Evolutionary conservation across 2,329 filamentous ascomycete species (phyloP).

Genomic region (Colletotrichum sp.): DNA sequence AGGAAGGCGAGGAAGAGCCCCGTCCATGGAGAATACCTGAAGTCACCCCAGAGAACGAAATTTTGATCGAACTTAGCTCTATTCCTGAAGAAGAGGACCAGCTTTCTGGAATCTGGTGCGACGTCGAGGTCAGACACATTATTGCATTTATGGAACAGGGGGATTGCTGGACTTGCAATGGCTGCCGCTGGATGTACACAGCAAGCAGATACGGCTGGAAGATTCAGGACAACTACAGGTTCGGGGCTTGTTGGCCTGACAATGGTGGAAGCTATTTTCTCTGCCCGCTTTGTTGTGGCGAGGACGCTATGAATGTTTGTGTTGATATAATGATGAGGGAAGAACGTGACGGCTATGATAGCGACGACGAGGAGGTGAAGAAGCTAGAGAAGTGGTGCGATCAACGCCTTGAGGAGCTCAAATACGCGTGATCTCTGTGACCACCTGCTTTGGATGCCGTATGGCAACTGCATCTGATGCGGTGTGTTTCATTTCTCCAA

Average conservation of each 20-base stretch:
- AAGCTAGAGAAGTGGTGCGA: neutral
- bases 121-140: too few species aligned
- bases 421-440: too few species aligned
- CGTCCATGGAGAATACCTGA: neutral
- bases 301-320: neutral
- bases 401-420: neutral
- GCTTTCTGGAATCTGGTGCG: too few species aligned
- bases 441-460: too few species aligned
- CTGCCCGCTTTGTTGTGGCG: neutral
- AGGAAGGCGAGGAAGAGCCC: neutral
- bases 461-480: too few species aligned
- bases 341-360: too few species aligned
- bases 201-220: too few species aligned
- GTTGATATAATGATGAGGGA: neutral
- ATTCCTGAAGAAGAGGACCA: neutral
- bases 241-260: too few species aligned
- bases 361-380: neutral
- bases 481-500: too few species aligned
- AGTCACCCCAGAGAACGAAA: neutral
- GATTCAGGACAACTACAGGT: too few species aligned
- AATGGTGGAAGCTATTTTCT: neutral
- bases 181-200: too few species aligned
- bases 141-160: neutral
- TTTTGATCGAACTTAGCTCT: neutral
- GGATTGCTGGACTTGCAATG: fast-evolving